Conservation (phyloP, 2,329 filamentous ascomycete species). For the Aspergillus pseudoglaucus region DNA sequence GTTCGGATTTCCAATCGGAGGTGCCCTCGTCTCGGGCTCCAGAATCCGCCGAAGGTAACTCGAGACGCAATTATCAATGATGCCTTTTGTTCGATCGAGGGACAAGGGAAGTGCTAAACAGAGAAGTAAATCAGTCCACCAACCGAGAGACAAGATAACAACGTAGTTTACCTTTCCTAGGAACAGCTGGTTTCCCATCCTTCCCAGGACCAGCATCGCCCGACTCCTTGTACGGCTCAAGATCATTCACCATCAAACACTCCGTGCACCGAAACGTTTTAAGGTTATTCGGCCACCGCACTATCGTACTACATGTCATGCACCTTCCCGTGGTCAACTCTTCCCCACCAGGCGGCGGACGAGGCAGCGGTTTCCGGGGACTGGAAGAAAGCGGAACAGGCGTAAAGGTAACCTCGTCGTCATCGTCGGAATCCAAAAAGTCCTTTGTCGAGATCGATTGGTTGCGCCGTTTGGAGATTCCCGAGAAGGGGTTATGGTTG, state of each 20-base stretch:
- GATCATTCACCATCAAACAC: constrained; percentile 78
- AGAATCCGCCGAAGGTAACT: constrained; percentile 43
- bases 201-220: constrained; percentile 14
- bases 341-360: constrained; percentile 44
- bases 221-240: constrained; percentile 43
- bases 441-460: constrained; percentile 45
- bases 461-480: constrained; percentile 39
- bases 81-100: constrained; percentile 51
- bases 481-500: constrained; percentile 55
- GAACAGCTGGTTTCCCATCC: constrained; percentile 12
- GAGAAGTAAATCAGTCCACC: constrained; percentile 4
- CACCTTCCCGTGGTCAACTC: constrained; percentile 67
- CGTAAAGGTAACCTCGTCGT: constrained; percentile 26
- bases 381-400: constrained; percentile 29
- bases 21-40: constrained; percentile 14
- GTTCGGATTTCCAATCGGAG: constrained; percentile 12
- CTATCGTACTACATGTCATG: constrained; percentile 76
- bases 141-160: neutral
- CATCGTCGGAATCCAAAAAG: constrained; percentile 41
- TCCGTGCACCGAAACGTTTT: constrained; percentile 74
- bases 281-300: constrained; percentile 70
- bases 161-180: constrained; percentile 18
- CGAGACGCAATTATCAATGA: constrained; percentile 52
- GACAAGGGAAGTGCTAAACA: constrained; percentile 47
- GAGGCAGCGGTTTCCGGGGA: constrained; percentile 31